Evolutionary conservation across 1,139 yeast species (phyloP), one percentile per base, ranked within the genome.

Genomic region (Candida labiduridarum): DNA sequence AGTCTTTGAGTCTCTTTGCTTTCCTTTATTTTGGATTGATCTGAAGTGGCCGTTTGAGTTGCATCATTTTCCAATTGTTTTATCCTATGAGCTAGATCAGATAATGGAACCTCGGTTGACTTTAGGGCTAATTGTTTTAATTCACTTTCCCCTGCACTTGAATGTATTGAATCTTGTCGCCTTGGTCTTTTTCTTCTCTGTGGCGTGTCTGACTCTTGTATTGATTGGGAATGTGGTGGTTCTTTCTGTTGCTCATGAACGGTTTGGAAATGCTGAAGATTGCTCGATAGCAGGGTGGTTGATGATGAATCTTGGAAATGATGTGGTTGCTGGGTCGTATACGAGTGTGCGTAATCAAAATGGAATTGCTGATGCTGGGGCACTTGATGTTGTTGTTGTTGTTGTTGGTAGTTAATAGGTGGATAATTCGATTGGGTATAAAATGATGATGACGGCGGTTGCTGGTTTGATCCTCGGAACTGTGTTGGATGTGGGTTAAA

Each of bases 1-100:
- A 89, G 96, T 50, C 89, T 79, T 57, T 83, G 84, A 51, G 85
- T 77, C 57, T 88, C 95, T 45, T 80, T 80, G 9, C 68, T 61
- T 22, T 64, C 62, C 43, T 57, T 56, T 4, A 46, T 38, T 39
- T 47, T 49, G 18, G 44, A 35, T 38, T 49, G 56, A 15, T 52
- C 60, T 47, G 50, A 40, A 39, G 27, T 39, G 14, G 48, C 14
- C 4, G n/a, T 36, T 12, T 22, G 47, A 10, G 41, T 55, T 25
- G 61, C 67, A 41, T 67, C 73, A 45, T 65, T 62, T 45, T 84
- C 88, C 38, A 80, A 68, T 31, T 66, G 65, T 49, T 79, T 77
- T 22, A 84, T 78, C 25, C 72, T 67, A 7, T 68, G 61, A 0
- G 86, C 88, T 41, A 84, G 67, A 36, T 81, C 83, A 8, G 74